Conservation (phyloP, 2,329 filamentous ascomycete species). For the Paradendryphiella salina region DNA sequence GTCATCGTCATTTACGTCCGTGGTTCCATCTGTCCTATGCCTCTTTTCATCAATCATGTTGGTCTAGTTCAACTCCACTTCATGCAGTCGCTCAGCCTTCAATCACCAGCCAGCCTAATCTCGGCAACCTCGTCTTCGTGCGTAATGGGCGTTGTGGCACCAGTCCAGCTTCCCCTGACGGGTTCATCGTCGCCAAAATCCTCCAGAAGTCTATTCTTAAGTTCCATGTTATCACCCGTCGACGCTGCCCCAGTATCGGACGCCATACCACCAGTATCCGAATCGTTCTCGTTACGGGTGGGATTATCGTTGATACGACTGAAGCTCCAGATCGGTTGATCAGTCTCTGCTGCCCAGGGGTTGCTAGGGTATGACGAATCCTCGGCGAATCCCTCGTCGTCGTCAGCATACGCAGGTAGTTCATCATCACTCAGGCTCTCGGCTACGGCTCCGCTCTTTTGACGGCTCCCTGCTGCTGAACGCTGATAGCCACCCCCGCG, state of each 20-base stretch:
- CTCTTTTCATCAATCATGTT: slow-evolving; percentile 1
- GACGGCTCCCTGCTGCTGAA: slow-evolving; percentile 40
- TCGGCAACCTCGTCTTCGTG: slow-evolving; percentile 13
- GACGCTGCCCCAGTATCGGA: slow-evolving; percentile 11
- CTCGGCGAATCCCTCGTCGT: slow-evolving; percentile 24
- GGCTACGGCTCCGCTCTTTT: slow-evolving; percentile 42
- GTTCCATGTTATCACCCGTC: slow-evolving; percentile 2
- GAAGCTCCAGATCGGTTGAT: slow-evolving; percentile 32
- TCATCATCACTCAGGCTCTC: slow-evolving; percentile 37
- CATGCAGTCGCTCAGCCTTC: not conserved
- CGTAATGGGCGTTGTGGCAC: slow-evolving; percentile 6
- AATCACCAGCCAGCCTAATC: slow-evolving; percentile 9
- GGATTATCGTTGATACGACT: slow-evolving; percentile 7
- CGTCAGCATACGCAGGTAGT: slow-evolving; percentile 26
- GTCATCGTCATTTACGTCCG: not conserved
- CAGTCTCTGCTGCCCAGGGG: slow-evolving; percentile 9
- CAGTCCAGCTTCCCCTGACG: slow-evolving; percentile 4
- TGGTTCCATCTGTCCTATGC: not conserved
- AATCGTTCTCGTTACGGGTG: slow-evolving; percentile 21
- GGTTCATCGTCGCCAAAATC: slow-evolving; percentile 11
- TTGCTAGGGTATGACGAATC: slow-evolving; percentile 5
- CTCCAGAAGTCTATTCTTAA: slow-evolving; percentile 7
- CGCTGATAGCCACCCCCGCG: slow-evolving; percentile 42
- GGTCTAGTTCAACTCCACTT: slow-evolving; percentile 4
- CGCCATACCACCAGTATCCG: slow-evolving; percentile 8